phyloP scores from a whole-genome alignment of 2,329 filamentous ascomycete genomes.

The Aspergillus tubingensis region DNA sequence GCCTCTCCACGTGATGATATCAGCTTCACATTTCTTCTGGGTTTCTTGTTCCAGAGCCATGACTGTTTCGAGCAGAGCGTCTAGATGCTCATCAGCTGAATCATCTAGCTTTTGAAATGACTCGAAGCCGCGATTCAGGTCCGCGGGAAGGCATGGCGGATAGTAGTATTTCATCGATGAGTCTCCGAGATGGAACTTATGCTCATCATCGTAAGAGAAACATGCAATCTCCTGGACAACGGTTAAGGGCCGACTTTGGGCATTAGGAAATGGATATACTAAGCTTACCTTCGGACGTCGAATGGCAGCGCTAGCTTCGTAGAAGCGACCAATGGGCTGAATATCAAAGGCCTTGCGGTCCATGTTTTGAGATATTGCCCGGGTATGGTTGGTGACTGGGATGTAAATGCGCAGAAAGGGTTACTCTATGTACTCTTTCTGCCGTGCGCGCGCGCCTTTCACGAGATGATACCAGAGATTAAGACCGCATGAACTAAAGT shows the following conservation, averaged over 20 bases:
- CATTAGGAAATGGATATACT: background rate
- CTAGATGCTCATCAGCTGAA: constrained; percentile 79
- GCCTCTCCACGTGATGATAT: constrained; percentile 90
- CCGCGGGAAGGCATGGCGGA: constrained; percentile 67
- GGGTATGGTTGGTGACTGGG: background rate
- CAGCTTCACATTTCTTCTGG: constrained; percentile 68
- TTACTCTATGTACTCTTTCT: background rate
- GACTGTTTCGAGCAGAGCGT: constrained; percentile 77
- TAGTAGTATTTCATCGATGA: constrained; percentile 88
- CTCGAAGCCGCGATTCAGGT: constrained; percentile 80
- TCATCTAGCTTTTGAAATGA: constrained; percentile 82
- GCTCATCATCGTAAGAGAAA: constrained; percentile 90
- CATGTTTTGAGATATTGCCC: constrained; percentile 26
- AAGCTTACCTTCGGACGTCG: constrained; percentile 68
- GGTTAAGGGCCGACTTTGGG: constrained; percentile 8
- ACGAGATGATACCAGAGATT: background rate
- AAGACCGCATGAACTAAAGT: background rate
- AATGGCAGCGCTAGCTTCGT: constrained; percentile 67
- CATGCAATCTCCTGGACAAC: constrained; percentile 77
- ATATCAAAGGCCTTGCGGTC: constrained; percentile 59
- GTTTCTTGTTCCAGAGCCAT: constrained; percentile 69
- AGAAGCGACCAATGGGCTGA: constrained; percentile 70
- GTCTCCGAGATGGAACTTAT: constrained; percentile 72
- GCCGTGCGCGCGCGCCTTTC: background rate
- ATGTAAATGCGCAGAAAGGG: background rate